phyloP scores from a whole-genome alignment of 164 flowering plant species.

The Taxillus chinensis region DNA sequence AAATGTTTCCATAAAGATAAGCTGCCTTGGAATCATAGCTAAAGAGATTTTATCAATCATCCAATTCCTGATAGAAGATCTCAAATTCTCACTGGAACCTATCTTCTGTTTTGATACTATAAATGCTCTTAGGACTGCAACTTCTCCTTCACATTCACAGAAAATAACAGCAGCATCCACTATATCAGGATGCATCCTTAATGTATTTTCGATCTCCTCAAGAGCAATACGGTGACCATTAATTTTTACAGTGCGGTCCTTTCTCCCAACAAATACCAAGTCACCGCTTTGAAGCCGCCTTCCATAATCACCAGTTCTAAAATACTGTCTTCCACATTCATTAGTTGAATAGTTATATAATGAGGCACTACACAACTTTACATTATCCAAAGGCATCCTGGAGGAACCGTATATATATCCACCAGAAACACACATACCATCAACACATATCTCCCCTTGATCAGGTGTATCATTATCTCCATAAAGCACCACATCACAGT shows the following conservation, averaged over 20 bases:
- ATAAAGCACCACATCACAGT: conserved; percentile 55
- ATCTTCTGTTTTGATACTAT: conserved; percentile 30
- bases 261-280: conserved; percentile 72
- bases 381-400: conserved; percentile 22
- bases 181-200: conserved; percentile 53
- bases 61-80: conserved; percentile 49
- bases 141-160: conserved; percentile 27
- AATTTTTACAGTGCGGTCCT: conserved; percentile 66
- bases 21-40: conserved; percentile 51
- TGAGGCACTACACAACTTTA: conserved; percentile 22
- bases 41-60: conserved; percentile 44
- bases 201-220: conserved; percentile 64
- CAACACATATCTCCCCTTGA: conserved; percentile 71
- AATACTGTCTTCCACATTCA: conserved; percentile 23
- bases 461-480: conserved; percentile 32
- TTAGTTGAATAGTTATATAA: conserved; percentile 10
- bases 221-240: conserved; percentile 78
- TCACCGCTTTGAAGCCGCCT: conserved; percentile 56
- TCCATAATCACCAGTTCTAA: conserved; percentile 79
- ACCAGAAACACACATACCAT: conserved; percentile 54
- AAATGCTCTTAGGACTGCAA: conserved; percentile 41
- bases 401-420: conserved; percentile 43
- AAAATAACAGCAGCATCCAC: conserved; percentile 65
- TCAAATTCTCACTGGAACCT: conserved; percentile 16
- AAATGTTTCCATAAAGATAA: conserved; percentile 38